Conservation (phyloP, 495 filamentous ascomycete species). For the Penicilliopsis zonata region DNA sequence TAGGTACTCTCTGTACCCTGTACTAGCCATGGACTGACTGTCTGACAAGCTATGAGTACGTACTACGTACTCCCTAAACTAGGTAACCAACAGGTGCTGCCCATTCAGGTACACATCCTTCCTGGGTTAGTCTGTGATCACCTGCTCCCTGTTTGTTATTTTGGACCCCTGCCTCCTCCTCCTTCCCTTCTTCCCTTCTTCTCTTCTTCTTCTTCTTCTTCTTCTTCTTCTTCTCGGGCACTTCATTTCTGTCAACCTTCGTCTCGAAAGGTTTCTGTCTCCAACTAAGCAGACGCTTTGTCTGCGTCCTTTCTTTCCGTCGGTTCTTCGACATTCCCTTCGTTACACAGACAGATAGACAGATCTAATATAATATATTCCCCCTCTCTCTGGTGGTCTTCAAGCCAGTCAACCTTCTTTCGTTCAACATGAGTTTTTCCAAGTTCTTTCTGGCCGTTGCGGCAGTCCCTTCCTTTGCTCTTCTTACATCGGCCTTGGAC, state of each 20-base stretch:
- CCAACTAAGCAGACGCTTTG: constrained; percentile 24
- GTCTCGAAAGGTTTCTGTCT: background rate
- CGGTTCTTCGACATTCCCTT: constrained; percentile 10
- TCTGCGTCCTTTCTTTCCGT: constrained; percentile 40
- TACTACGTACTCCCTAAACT: no score
- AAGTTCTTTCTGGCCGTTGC: constrained; percentile 15
- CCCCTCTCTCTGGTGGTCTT: no score
- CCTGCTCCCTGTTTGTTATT: no score
- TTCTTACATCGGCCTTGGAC: constrained; percentile 35
- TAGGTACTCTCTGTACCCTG: no score
- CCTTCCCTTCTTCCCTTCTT: background rate
- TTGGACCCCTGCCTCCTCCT: background rate
- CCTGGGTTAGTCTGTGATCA: no score
- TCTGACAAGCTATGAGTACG: no score
- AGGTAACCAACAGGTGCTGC: no score
- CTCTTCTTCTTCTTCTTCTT: background rate
- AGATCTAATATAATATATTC: no score
- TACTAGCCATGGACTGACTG: no score
- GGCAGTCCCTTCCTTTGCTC: constrained; percentile 17
- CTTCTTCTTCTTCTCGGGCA: background rate
- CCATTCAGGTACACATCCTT: no score
- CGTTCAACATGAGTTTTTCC: constrained; percentile 16
- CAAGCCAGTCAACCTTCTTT: constrained; percentile 15
- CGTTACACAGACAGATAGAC: constrained; percentile 1
- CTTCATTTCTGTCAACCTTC: background rate